These are phyloP conservation scores for Coemansia asiatica DNA, from an alignment of 192 early-diverging fungal species.

Conservation along the genomic window DNA sequence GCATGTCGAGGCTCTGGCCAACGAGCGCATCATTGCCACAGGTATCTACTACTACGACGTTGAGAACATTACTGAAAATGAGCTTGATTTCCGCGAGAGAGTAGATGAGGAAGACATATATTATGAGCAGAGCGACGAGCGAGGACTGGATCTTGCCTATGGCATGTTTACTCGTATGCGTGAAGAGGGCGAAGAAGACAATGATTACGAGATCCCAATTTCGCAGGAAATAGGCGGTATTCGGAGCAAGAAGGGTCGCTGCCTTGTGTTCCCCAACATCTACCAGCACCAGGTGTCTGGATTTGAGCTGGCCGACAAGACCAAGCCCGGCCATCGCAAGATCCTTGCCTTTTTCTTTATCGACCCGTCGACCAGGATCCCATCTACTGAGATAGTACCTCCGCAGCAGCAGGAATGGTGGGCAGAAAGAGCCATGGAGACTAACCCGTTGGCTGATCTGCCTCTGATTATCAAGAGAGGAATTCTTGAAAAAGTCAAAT, in stretches of 20 bases:
- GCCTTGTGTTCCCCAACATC: conserved; percentile 36
- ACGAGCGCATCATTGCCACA: conserved; percentile 19
- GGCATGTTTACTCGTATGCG: neutral
- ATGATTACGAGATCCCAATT: conserved; percentile 6
- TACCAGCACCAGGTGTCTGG: conserved; percentile 18
- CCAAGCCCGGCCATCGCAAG: conserved; percentile 23
- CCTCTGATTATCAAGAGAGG: neutral
- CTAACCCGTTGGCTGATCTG: neutral
- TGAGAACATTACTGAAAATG: conserved; percentile 14
- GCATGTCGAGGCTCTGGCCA: conserved; percentile 14
- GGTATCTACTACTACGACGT: conserved; percentile 20
- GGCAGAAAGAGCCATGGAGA: neutral
- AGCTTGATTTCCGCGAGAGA: conserved; percentile 15
- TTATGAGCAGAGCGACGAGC: neutral
- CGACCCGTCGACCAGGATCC: conserved; percentile 16
- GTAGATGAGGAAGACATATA: neutral
- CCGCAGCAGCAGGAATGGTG: conserved; percentile 29
- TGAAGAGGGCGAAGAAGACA: neutral
- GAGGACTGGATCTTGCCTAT: neutral
- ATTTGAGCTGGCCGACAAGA: conserved; percentile 15
- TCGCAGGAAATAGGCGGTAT: conserved; percentile 31
- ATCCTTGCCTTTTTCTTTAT: conserved; percentile 32
- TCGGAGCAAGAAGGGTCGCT: conserved; percentile 33
- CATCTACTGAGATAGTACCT: conserved; percentile 21
- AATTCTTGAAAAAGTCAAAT: neutral